Conservation (phyloP, 2,329 filamentous ascomycete species). For the Helminthosporium solani region DNA sequence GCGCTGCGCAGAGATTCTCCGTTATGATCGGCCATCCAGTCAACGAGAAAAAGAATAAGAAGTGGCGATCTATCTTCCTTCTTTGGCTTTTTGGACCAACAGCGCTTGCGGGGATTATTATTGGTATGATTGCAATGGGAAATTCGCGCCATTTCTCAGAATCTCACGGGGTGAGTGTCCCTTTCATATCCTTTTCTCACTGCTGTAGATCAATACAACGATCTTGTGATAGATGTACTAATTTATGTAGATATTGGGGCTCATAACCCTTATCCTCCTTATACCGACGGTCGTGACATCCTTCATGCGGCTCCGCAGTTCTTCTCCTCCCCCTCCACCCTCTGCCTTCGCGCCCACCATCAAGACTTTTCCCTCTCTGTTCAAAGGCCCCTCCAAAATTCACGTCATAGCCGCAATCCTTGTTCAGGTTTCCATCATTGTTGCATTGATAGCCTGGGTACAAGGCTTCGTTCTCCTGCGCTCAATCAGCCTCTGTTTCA, state of each 20-base stretch:
- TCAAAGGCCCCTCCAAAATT: slow-evolving; percentile 25
- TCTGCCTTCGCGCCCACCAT: slow-evolving; percentile 17
- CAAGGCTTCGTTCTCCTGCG: slow-evolving; percentile 26
- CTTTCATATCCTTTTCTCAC: neutral
- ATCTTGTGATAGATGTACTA: neutral
- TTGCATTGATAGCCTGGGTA: slow-evolving; percentile 23
- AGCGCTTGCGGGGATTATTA: slow-evolving; percentile 18
- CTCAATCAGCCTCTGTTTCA: slow-evolving; percentile 27
- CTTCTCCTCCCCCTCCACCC: slow-evolving; percentile 18
- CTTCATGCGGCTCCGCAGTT: slow-evolving; percentile 24
- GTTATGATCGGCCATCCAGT: slow-evolving; percentile 25
- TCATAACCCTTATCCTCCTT: slow-evolving; percentile 21
- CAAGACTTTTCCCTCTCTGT: slow-evolving; percentile 21
- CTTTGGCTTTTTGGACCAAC: slow-evolving; percentile 19
- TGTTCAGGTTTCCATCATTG: slow-evolving; percentile 17
- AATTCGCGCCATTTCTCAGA: slow-evolving; percentile 25
- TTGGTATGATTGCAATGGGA: slow-evolving; percentile 30
- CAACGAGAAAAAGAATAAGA: slow-evolving; percentile 24
- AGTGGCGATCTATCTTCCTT: slow-evolving; percentile 24
- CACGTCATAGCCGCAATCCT: slow-evolving; percentile 23
- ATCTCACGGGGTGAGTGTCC: slow-evolving; percentile 23
- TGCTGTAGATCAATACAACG: neutral
- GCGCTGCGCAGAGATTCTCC: slow-evolving; percentile 27
- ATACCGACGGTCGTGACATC: slow-evolving; percentile 18
- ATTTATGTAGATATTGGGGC: slow-evolving; percentile 24